Base-by-base conservation (phyloP, 202 grass and related monocot species). In the Digitaria exilis region DNA sequence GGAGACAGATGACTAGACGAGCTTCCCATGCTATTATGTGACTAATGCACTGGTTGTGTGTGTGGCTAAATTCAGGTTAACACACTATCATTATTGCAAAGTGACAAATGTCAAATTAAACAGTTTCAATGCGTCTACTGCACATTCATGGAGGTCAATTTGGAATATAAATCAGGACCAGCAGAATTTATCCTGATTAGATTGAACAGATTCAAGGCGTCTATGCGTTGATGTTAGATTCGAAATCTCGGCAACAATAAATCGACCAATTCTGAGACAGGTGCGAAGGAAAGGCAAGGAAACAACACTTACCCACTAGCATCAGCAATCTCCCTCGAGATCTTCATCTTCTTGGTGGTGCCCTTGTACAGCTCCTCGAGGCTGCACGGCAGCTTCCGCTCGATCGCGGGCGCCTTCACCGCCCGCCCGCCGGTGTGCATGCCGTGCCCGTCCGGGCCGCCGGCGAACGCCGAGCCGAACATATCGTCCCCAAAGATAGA, bases 281-380 rank as follows among this genome's bases (percentile, higher is more conserved):
- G 35, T 29, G 1, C 24, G 25, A 52, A 43, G 1, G 52, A 58
- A 32, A 67, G 69, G 43, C 25, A 67, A 58, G 4, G 65, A 52
- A 21, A 32, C 5, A 21, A 32, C 3, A 63, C 90, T 86, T 51
- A 88, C 90, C 88, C 94, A 59, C 94, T 97, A 25, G 78, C 76
- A 52, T 97, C 94, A 8, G 94, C 89, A 31, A 97, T 94, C 69
- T 97, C 91, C 71, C 94, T 90, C 60, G 91, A 97, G 44, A 97
- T 97, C 89, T 97, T 97, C 94, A 97, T 94, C 82, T 97, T 97
- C 54, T 97, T 97, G 4, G 94, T 97, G 7, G 91, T 91, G 6
- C 94, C 94, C 58, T 97, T 97, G 85, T 94, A 97, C 30, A 97
- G 82, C 66, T 97, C 94, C 89, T 97, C 94, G 2, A 97, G 87